Base-by-base conservation (phyloP, 768 basidiomycete genomes). In the Mycena albidolilacea region DNA sequence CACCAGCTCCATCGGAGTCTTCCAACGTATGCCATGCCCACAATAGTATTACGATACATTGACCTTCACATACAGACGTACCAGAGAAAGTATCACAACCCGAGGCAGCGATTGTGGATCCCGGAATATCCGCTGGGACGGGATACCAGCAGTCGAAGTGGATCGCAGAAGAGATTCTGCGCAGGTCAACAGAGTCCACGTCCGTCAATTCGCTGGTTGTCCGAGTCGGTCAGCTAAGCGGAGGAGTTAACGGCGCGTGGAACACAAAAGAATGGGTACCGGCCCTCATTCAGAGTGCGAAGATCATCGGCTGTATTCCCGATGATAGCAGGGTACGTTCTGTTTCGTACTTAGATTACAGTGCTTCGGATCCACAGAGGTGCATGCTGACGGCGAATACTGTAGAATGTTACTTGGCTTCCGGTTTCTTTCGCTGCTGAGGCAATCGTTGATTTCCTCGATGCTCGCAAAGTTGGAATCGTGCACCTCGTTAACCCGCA, bases 191-290 rank as follows among this genome's bases (percentile, higher is more conserved):
- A 19, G 48, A 50, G 9, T 5, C 3, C 1, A 50, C 48, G 5
- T 3, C 48, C 5, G 5, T 50, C 1, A 19, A 15, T 3, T 1
- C 48, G 5, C 1, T 50, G 11, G 1, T n/a, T n/a, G 48, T 50
- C 4, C 48, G 48, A 19, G 14, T 19, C n/a, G n/a, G n/a, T n/a
- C n/a, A n/a, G n/a, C n/a, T n/a, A n/a, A n/a, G n/a, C n/a, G n/a
- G n/a, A n/a, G n/a, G n/a, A n/a, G n/a, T n/a, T n/a, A n/a, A n/a
- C n/a, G n/a, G n/a, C n/a, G n/a, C n/a, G n/a, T n/a, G n/a, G n/a
- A n/a, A n/a, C n/a, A n/a, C n/a, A n/a, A n/a, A n/a, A n/a, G n/a
- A 85, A 55, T 85, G 85, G 83, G 59, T 86, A 43, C 84, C 85
- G n/a, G 71, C 77, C 43, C 50, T 86, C 8, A 76, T 84, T 48